Evolutionary conservation across 2,329 filamentous ascomycete genomes (phyloP), one percentile per base, ranked within the genome.

Genomic region (Eutypa lata): DNA sequence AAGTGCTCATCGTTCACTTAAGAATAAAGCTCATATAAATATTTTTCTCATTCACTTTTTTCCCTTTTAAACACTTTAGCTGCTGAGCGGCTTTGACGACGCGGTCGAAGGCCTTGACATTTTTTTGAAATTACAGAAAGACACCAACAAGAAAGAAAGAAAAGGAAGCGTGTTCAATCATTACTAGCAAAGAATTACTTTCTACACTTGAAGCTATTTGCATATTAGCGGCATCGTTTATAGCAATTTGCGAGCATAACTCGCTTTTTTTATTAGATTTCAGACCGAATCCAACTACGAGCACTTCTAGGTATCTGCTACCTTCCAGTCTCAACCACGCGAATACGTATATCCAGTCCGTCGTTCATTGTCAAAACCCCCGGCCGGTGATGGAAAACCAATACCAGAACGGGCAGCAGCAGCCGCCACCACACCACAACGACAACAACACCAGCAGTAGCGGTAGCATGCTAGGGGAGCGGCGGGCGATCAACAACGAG

Each of bases 401-500:
- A 42, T 52, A 54, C 2, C 57, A 52, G 13, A 57, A 55, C 53
- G 61, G 49, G 31, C 48, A 49, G 35, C 54, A 46, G 7, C 47
- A 63, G 26, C 47, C 49, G 33, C 28, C 14, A 18, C 47, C 40
- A 5, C 42, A 49, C 48, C 49, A 65, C 60, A 62, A 63, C 38
- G 10, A 11, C 51, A 13, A n/a, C 31, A 7, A 16, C 45, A n/a
- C 11, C 24, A 7, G 3, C 48, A 28, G 4, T 48, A 46, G 22
- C 40, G 3, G n/a, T 16, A 14, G 51, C 8, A 51, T 57, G 48
- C 54, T 72, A 61, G 66, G 66, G 56, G 62, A 55, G 49, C 71
- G 72, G 19, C 71, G 71, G 14, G 67, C 76, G 6, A 70, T 71
- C 53, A 69, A 65, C 54, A 78, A 78, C 69, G 78, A 79, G 0